Percentiles rank a stretch among this genome's conserved stretches.
These are phyloP conservation scores for Coemansia sp. DNA, from an alignment of 192 early-diverging fungal genomes.

Conservation along the genomic window DNA sequence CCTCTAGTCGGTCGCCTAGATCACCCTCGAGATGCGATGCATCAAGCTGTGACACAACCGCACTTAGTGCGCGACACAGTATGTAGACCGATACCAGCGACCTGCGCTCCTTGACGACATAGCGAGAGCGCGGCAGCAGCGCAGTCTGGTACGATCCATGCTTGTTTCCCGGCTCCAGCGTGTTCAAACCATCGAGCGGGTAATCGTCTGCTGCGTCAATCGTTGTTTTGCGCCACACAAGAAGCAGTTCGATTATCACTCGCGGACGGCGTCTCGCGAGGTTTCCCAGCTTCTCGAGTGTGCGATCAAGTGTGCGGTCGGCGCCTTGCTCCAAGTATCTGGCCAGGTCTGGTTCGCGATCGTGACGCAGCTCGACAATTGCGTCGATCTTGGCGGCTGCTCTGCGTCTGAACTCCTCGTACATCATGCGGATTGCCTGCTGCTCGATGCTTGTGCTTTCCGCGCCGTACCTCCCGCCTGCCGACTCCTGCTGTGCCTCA, in stretches of 20 bases:
- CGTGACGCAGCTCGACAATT: constrained; percentile 47
- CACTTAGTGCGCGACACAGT: constrained; percentile 82
- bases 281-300: constrained; percentile 74
- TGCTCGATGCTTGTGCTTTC: constrained; percentile 39
- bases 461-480: not conserved
- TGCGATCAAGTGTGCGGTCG: constrained; percentile 80
- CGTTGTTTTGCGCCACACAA: constrained; percentile 75
- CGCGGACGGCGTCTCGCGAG: constrained; percentile 83
- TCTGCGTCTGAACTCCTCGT: constrained; percentile 49
- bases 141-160: constrained; percentile 9
- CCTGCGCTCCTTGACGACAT: constrained; percentile 45
- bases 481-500: no score
- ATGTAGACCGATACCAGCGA: constrained; percentile 80
- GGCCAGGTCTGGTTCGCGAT: constrained; percentile 65
- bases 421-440: constrained; percentile 45
- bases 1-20: constrained; percentile 85
- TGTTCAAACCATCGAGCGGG: constrained; percentile 29
- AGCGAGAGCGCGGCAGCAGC: constrained; percentile 41
- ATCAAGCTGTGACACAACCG: constrained; percentile 77
- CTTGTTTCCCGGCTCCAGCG: constrained; percentile 17
- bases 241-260: constrained; percentile 76
- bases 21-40: constrained; percentile 74
- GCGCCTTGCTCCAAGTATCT: constrained; percentile 62
- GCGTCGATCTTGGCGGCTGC: constrained; percentile 43
- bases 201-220: constrained; percentile 51